Evolutionary conservation across 2,329 filamentous ascomycete species (phyloP), one percentile per base, ranked within the genome.

Genomic region (Malbranchea zuffiana): DNA sequence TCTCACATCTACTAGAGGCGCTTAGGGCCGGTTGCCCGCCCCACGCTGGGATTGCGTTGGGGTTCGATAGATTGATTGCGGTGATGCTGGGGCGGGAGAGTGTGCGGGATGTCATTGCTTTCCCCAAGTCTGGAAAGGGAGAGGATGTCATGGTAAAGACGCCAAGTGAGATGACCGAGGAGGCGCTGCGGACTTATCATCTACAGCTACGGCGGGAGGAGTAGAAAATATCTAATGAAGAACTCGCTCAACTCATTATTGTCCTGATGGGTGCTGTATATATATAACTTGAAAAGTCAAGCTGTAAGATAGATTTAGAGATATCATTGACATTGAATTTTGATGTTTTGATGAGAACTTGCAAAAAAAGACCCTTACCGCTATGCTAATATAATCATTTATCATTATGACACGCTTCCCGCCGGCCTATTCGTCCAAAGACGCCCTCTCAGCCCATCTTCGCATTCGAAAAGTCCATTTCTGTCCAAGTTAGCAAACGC

Each of bases 91-190:
- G 79, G 1, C 79, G 73, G 20, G 70, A 80, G 7, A 86, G 80
- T 1, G 80, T 98, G 3, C 69, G 83, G 42, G 88, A 98, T 62
- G 88, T 98, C 1, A 95, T 98, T 59, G 87, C 87, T 0, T 98
- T 98, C 53, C 92, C 90, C 0, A 98, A 98, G 67, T 87, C 76
- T 44, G 86, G 85, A 43, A 86, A 78, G 55, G 87, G 90, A 1
- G 82, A 93, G 53, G 90, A 98, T 61, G 60, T 76, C 39, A 73
- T 93, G 59, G 84, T 93, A 2, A 77, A 75, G 49, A 83, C 82
- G 44, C 90, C 90, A 0, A 78, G 78, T 34, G 58, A 57, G 44
- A 67, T 93, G 45, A 82, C 71, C 0, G 62, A 74, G 40, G 71
- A 73, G 43, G 69, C 73, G 41, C 56, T 77, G 50, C 56, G 62